Evolutionary conservation across 1,284 basidiomycete species (phyloP), one percentile per base, ranked within the genome.

Genomic region (Ustilago tritici): DNA sequence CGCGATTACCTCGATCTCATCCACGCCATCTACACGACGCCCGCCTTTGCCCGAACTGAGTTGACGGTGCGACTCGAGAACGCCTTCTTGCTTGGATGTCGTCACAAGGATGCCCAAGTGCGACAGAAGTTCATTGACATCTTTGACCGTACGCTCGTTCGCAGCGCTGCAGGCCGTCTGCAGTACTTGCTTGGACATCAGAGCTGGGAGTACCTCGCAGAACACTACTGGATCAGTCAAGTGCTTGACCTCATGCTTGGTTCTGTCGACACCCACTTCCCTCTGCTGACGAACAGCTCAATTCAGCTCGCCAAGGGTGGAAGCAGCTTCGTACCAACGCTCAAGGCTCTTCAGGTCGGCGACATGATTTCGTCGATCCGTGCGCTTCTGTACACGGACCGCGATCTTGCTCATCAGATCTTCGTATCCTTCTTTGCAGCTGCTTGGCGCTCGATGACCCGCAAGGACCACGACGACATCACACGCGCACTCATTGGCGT

Each of bases 201-300:
- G 87, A 96, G 90, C 85, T 99, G 98, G 97, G 97, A 99, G 79
- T 91, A 92, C 11, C 87, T 99, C 19, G 92, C 93, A 1, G 95
- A 98, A 78, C 91, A 93, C 70, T 95, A 98, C 85, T 99, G 97
- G 97, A 93, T 97, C 54, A 92, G 93, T 77, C 90, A 98, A 52
- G 94, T 95, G 38, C 88, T 98, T 32, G 93, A 97, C 83, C 91
- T 99, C 32, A 88, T 98, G 23, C 90, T 99, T 12, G 94, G 95
- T 15, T 78, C 82, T 5, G 59, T 83, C 56, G 84, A 84, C 35
- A 63, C 66, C 31, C 70, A 78, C 43, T 63, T 75, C 52, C 78
- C 78, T 23, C 75, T 84, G 14, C 41, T 84, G 11, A 55, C 61
- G 6, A 58, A 69, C 49, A 67, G 59, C 62, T 56, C 67, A 23